Conservation (phyloP, 495 filamentous ascomycete species). For the Rhizodiscina lignyota region DNA sequence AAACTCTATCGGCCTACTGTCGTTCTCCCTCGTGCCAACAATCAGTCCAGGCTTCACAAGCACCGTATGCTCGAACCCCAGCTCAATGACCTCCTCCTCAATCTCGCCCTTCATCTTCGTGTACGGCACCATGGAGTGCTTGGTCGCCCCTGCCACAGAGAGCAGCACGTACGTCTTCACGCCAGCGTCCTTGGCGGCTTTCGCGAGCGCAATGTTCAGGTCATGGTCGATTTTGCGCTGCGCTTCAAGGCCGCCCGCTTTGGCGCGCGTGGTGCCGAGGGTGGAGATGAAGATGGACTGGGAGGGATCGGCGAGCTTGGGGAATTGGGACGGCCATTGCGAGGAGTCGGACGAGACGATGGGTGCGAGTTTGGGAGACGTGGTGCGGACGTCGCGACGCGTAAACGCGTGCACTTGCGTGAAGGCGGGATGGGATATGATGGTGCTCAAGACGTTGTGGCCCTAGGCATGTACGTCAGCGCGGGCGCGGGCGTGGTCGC, state of each 20-base stretch:
- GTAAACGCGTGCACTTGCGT: slow-evolving; percentile 18
- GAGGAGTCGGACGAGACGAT: slow-evolving; percentile 14
- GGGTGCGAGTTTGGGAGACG: slow-evolving; percentile 13
- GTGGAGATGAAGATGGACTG: slow-evolving; percentile 28
- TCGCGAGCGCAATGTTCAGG: slow-evolving; percentile 28
- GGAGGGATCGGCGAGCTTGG: slow-evolving; percentile 6
- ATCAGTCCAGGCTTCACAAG: slow-evolving; percentile 64
- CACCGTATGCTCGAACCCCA: slow-evolving; percentile 58
- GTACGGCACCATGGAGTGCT: slow-evolving; percentile 20
- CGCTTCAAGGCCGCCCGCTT: slow-evolving; percentile 28
- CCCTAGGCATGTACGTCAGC: slow-evolving; percentile 12
- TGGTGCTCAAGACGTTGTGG: slow-evolving; percentile 18
- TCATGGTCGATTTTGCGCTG: slow-evolving; percentile 37
- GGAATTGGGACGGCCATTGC: slow-evolving; percentile 22
- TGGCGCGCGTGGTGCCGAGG: slow-evolving; percentile 28
- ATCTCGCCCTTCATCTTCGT: slow-evolving; percentile 63
- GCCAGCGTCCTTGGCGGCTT: slow-evolving; percentile 31
- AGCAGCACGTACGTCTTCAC: slow-evolving; percentile 33
- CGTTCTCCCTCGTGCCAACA: slow-evolving; percentile 48
- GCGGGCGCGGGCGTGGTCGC: not conserved
- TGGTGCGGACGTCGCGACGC: slow-evolving; percentile 14
- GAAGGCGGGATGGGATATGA: slow-evolving; percentile 16
- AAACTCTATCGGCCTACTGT: slow-evolving; percentile 32
- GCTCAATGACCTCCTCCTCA: slow-evolving; percentile 52
- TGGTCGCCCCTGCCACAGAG: slow-evolving; percentile 15